Conservation (phyloP, 2,329 filamentous ascomycete species). For the Calonectria pseudoreteaudii region DNA sequence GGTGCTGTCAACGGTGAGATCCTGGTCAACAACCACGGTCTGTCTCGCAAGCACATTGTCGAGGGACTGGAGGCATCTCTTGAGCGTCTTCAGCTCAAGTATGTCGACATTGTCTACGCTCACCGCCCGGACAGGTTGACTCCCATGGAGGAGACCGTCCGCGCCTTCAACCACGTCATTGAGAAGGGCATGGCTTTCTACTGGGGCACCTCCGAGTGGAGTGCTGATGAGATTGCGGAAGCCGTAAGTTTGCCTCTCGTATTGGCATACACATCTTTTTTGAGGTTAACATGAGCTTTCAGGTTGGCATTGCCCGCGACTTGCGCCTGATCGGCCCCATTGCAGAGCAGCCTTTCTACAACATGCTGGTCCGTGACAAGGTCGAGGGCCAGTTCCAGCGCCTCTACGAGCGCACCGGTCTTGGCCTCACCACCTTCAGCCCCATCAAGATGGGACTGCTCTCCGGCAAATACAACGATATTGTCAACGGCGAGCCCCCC, state of each 20-base stretch:
- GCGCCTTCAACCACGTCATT: conserved; percentile 78
- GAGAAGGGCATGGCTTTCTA: conserved; percentile 76
- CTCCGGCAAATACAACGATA: conserved; percentile 74
- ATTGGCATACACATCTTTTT: neutral
- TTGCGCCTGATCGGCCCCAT: conserved; percentile 72
- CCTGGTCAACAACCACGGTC: conserved; percentile 73
- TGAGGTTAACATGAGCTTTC: conserved; percentile 19
- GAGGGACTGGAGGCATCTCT: conserved; percentile 67
- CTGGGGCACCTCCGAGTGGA: conserved; percentile 74
- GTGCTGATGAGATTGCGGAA: conserved; percentile 74
- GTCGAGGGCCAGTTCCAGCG: conserved; percentile 74
- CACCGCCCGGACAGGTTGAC: conserved; percentile 76
- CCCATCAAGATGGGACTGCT: conserved; percentile 69
- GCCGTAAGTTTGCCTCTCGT: conserved; percentile 50
- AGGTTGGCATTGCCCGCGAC: conserved; percentile 67
- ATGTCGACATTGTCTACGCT: conserved; percentile 77
- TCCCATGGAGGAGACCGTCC: conserved; percentile 78
- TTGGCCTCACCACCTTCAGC: conserved; percentile 72
- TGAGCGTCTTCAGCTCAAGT: conserved; percentile 66
- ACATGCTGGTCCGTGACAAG: conserved; percentile 70
- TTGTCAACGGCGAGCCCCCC: conserved; percentile 61
- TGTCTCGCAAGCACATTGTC: conserved; percentile 76
- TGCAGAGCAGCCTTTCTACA: conserved; percentile 77
- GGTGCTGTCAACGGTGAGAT: conserved; percentile 70
- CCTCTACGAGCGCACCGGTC: conserved; percentile 68